Conservation (phyloP, 768 basidiomycete species). For the Trametes maxima region DNA sequence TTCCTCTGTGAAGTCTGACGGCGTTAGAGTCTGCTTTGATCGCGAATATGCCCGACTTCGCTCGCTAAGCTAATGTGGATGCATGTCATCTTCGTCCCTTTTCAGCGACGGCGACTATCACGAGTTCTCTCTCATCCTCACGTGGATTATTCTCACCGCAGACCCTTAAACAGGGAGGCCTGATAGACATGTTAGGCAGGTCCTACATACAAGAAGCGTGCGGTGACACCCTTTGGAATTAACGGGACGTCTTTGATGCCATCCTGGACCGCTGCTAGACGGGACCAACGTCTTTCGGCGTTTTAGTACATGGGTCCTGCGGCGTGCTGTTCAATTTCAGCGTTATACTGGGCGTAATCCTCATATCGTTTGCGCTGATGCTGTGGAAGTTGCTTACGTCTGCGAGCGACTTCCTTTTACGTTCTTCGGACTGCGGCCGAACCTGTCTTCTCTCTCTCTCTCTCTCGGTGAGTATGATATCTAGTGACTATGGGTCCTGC, state of each 20-base stretch:
- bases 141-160: not conserved
- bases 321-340: slow-evolving; percentile 25
- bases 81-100: slow-evolving; percentile 25
- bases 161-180: slow-evolving; percentile 16
- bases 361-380: slow-evolving; percentile 22
- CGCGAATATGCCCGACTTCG: slow-evolving; percentile 26
- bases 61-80: slow-evolving; percentile 25
- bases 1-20: not conserved
- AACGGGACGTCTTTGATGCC: slow-evolving; percentile 26
- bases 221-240: slow-evolving; percentile 26
- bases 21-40: slow-evolving; percentile 22
- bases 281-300: slow-evolving; percentile 18
- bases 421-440: too few relatives aligned
- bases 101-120: slow-evolving; percentile 23
- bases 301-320: slow-evolving; percentile 25
- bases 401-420: slow-evolving; percentile 22
- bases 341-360: slow-evolving; percentile 22
- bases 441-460: too few relatives aligned
- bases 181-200: slow-evolving; percentile 26
- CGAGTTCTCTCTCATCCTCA: not conserved
- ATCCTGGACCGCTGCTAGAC: slow-evolving; percentile 25
- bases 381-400: slow-evolving; percentile 28
- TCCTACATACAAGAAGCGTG: slow-evolving; percentile 23
- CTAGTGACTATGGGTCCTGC: slow-evolving; percentile 27
- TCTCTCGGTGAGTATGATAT: slow-evolving; percentile 25